A percentile compares a stretch with the other conserved stretches of the same genome.
phyloP scores from a whole-genome alignment of 2,329 filamentous ascomycete genomes.

The Fusarium acutatum region DNA sequence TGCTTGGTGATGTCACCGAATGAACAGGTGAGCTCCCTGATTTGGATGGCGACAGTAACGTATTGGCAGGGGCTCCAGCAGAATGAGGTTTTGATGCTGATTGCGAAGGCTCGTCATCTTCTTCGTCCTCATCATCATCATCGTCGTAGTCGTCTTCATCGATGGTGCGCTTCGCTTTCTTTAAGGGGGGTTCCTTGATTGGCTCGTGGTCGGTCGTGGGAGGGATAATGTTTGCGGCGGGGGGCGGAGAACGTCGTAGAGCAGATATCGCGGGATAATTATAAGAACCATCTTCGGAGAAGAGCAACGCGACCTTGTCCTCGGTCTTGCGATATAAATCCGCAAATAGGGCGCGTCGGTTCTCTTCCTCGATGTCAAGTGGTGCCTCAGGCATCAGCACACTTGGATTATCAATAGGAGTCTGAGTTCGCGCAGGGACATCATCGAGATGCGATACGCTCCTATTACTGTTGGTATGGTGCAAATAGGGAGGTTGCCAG shows the following conservation, averaged over 20 bases:
- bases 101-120: constrained; percentile 65
- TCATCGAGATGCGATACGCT: constrained; percentile 70
- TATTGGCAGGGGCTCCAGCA: constrained; percentile 60
- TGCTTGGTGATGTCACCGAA: constrained; percentile 68
- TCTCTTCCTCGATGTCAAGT: constrained; percentile 71
- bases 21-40: constrained; percentile 73
- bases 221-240: constrained; percentile 56
- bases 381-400: constrained; percentile 69
- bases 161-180: constrained; percentile 80
- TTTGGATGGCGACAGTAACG: constrained; percentile 74
- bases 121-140: constrained; percentile 80
- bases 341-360: constrained; percentile 76
- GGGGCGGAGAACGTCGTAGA: constrained; percentile 54
- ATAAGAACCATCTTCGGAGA: constrained; percentile 66
- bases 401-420: constrained; percentile 59
- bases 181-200: constrained; percentile 69
- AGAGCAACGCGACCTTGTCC: constrained; percentile 79
- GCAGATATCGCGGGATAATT: constrained; percentile 63
- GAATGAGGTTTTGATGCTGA: constrained; percentile 62
- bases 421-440: constrained; percentile 59
- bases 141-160: constrained; percentile 88
- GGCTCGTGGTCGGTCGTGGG: constrained; percentile 67
- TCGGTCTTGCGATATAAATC: constrained; percentile 82
- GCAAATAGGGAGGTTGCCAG: constrained; percentile 69
- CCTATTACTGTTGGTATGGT: constrained; percentile 56